Conservation (phyloP, 2,329 filamentous ascomycete species). For the Diaporthe sp. region DNA sequence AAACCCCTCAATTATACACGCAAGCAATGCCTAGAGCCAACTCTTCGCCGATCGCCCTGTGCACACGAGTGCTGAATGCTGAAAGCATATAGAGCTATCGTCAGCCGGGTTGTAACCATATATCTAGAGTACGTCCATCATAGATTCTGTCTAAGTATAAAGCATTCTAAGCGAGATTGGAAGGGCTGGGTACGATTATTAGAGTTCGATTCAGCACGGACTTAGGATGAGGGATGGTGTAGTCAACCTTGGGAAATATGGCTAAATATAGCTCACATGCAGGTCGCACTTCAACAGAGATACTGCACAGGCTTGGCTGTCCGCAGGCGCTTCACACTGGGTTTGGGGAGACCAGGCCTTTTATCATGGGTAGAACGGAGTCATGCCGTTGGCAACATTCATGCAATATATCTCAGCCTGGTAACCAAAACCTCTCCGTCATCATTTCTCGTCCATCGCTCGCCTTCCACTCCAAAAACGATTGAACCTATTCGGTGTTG, state of each 20-base stretch:
- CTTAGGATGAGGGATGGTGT: too few relatives aligned
- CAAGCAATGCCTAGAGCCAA: not conserved
- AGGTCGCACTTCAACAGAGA: not conserved
- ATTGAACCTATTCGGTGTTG: not conserved
- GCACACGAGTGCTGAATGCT: not conserved
- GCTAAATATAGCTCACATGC: not conserved
- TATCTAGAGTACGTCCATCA: not conserved
- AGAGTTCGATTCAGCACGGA: not conserved
- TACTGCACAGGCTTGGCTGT: not conserved
- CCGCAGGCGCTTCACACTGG: not conserved
- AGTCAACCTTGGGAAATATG: too few relatives aligned
- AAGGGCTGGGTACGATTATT: not conserved
- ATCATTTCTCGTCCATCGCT: not conserved
- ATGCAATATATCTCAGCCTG: not conserved
- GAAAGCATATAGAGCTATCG: not conserved
- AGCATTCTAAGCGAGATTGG: not conserved
- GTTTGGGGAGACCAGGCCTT: not conserved
- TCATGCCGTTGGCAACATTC: not conserved
- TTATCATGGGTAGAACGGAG: too few relatives aligned
- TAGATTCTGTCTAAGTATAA: not conserved
- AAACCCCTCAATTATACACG: not conserved
- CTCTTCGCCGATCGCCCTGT: not conserved
- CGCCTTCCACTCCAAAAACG: accelerated
- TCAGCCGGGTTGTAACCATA: not conserved
- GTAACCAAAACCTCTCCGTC: too few relatives aligned